phyloP scores from a whole-genome alignment of 257 asterid genomes.

The Fraxinus quadrangulata region DNA sequence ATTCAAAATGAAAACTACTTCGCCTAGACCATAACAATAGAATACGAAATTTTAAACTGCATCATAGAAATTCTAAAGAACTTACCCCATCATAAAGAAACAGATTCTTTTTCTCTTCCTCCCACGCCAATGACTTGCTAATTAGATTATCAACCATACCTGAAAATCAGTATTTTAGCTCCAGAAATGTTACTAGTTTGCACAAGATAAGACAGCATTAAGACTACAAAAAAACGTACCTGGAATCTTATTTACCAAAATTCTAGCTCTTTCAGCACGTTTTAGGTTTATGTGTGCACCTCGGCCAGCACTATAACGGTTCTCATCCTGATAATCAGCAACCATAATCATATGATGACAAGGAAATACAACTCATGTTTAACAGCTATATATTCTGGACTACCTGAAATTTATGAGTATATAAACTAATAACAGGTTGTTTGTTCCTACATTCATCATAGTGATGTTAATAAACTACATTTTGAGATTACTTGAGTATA shows the following conservation, averaged over 20 bases:
- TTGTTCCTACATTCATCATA: neutral
- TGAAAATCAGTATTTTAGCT: constrained; percentile 36
- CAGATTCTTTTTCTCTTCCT: constrained; percentile 69
- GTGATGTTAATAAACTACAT: neutral
- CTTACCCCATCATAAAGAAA: constrained; percentile 93
- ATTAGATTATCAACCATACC: constrained; percentile 79
- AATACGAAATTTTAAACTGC: constrained; percentile 14
- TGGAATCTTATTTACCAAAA: constrained; percentile 77
- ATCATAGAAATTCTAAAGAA: constrained; percentile 11
- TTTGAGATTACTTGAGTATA: constrained; percentile 63
- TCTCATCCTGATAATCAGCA: constrained; percentile 54
- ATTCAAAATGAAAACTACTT: neutral
- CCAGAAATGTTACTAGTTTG: constrained; percentile 19
- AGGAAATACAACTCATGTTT: neutral
- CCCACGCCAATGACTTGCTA: constrained; percentile 77
- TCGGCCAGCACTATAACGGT: constrained; percentile 89
- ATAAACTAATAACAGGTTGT: neutral
- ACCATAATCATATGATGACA: neutral
- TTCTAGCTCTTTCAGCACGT: constrained; percentile 92
- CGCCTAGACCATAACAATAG: neutral
- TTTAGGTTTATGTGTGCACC: constrained; percentile 87
- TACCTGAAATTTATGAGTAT: neutral
- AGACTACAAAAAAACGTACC: constrained; percentile 39
- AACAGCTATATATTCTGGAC: neutral
- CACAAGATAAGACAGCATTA: constrained; percentile 16